Conservation (phyloP, 306 rosid genomes). For the Castanea sativa region DNA sequence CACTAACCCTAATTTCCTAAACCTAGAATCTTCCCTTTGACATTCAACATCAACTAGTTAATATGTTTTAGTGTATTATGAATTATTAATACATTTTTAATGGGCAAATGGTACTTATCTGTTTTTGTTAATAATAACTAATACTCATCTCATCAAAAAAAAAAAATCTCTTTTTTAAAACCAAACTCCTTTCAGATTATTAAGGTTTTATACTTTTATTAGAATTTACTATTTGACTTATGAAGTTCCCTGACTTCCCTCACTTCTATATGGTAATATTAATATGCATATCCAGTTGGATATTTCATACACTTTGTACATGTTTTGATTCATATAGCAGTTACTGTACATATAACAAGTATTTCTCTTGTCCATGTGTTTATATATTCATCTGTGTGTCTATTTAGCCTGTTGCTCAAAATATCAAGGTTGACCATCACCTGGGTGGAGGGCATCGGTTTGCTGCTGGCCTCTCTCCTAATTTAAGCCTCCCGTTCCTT, state of each 20-base stretch:
- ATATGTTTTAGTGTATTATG: no score
- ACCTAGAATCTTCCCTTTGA: no score
- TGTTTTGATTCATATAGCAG: background rate
- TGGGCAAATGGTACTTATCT: no score
- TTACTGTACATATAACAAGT: background rate
- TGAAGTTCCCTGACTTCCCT: background rate
- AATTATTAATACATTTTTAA: no score
- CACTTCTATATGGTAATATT: background rate
- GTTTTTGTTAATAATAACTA: no score
- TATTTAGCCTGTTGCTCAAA: constrained; percentile 76
- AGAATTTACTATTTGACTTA: background rate
- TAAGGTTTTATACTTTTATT: background rate
- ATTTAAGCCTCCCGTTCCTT: constrained; percentile 51
- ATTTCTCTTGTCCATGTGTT: constrained; percentile 19
- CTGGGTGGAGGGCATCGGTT: constrained; percentile 99
- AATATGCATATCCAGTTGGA: background rate
- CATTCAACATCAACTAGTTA: no score
- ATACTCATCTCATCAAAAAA: no score
- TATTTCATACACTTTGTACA: background rate
- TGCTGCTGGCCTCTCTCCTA: constrained; percentile 98
- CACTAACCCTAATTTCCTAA: no score
- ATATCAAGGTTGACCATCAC: constrained; percentile 89
- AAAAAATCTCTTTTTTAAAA: no score
- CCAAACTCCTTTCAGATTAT: background rate
- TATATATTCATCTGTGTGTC: constrained; percentile 23